phyloP scores from a whole-genome alignment of 2,329 filamentous ascomycete genomes.

The Alternaria ventricosa region DNA sequence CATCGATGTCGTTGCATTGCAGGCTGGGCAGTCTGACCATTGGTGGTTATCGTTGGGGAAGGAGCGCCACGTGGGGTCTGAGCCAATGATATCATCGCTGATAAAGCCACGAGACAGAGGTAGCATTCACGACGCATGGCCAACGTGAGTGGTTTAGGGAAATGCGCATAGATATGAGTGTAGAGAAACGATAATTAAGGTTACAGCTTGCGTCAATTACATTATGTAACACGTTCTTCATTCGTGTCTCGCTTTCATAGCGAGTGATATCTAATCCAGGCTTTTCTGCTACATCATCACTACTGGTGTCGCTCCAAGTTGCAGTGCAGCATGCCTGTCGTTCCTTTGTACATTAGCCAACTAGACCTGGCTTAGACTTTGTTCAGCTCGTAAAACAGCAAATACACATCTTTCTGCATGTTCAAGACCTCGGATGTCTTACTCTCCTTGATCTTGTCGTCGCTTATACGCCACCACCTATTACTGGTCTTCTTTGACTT shows the following conservation, averaged over 20 bases:
- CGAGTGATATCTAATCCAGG: not conserved
- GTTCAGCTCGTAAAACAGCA: slow-evolving; percentile 94
- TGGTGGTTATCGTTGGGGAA: slow-evolving; percentile 7
- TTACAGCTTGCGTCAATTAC: not conserved
- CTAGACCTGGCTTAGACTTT: slow-evolving; percentile 12
- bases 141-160: not conserved
- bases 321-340: not conserved
- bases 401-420: slow-evolving; percentile 95
- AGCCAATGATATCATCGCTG: slow-evolving; percentile 29
- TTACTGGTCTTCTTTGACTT: slow-evolving; percentile 67
- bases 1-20: slow-evolving; percentile 34
- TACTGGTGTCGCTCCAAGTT: not conserved
- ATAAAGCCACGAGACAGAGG: slow-evolving; percentile 18
- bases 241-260: not conserved
- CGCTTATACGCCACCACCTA: slow-evolving; percentile 97
- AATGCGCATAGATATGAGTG: too few relatives aligned
- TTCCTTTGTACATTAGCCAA: not conserved
- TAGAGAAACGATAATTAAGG: too few relatives aligned
- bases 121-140: not conserved
- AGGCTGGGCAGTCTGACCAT: slow-evolving; percentile 6
- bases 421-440: slow-evolving; percentile 89
- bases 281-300: not conserved
- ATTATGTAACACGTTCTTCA: not conserved
- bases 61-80: slow-evolving; percentile 21
- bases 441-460: slow-evolving; percentile 94